Evolutionary conservation across 495 filamentous ascomycete genomes (phyloP).

Genomic region (Aspergillus affinis): DNA sequence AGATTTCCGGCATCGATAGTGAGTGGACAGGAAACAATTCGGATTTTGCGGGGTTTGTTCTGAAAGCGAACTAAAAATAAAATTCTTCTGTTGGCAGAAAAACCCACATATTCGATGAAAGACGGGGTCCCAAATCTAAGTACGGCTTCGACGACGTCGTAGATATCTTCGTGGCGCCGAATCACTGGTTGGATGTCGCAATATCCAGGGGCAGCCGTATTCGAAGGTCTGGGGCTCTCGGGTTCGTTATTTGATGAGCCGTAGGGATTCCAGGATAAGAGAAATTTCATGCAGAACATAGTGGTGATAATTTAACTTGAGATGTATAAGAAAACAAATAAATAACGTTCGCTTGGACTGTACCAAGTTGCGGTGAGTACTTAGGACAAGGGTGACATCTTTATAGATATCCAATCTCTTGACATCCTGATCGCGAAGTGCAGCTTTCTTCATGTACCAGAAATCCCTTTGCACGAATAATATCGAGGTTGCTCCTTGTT

Average conservation of each 20-base stretch:
- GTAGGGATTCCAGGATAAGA: constrained; percentile 2
- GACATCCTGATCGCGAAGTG: too few relatives aligned
- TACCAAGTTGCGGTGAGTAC: too few relatives aligned
- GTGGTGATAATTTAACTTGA: neutral
- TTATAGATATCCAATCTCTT: too few relatives aligned
- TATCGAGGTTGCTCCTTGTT: too few relatives aligned
- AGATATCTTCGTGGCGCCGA: neutral
- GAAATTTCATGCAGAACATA: constrained; percentile 5
- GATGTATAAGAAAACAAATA: constrained; percentile 2
- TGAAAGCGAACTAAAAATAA: constrained; percentile 4
- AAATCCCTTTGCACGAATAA: too few relatives aligned
- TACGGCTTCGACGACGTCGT: constrained; percentile 2
- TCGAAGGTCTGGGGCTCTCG: constrained; percentile 4
- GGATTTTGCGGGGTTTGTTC: constrained; percentile 1
- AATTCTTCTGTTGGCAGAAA: constrained; percentile 4
- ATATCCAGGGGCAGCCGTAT: constrained; percentile 7
- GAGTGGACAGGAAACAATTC: constrained; percentile 5
- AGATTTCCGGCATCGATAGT: constrained; percentile 4
- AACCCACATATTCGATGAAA: constrained; percentile 1
- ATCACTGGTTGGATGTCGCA: neutral
- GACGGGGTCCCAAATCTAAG: constrained; percentile 1
- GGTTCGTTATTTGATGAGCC: constrained; percentile 1
- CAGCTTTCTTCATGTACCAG: too few relatives aligned
- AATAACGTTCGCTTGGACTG: neutral
- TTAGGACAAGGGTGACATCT: too few relatives aligned